Percentiles rank a stretch among this genome's conserved stretches.
Conservation (phyloP, 2,329 filamentous ascomycete genomes). For the Neofusicoccum laricinum region DNA sequence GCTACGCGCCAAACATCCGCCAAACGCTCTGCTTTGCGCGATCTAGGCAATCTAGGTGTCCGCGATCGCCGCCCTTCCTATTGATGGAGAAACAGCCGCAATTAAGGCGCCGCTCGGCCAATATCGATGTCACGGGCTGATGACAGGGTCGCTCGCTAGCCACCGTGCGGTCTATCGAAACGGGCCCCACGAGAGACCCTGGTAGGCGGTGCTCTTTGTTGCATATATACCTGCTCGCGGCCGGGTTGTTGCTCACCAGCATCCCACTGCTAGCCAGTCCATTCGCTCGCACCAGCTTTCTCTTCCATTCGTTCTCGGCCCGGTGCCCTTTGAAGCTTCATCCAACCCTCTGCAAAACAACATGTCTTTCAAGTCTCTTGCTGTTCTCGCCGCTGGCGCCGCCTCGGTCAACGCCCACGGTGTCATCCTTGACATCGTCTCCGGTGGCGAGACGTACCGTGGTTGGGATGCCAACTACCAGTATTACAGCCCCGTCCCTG, state of each 20-base stretch:
- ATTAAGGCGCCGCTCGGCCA: neutral
- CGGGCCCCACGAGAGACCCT: neutral
- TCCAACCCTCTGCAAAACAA: neutral
- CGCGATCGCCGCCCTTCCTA: slow-evolving; percentile 3
- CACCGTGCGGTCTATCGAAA: neutral
- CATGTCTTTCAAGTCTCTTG: slow-evolving; percentile 15
- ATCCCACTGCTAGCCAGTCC: slow-evolving; percentile 4
- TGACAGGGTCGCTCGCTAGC: neutral
- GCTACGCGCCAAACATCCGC: slow-evolving; percentile 3
- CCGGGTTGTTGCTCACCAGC: neutral
- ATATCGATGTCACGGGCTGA: neutral
- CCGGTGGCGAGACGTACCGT: neutral
- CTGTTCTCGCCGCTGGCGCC: slow-evolving; percentile 10
- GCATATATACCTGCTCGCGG: slow-evolving; percentile 2
- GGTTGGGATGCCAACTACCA: slow-evolving; percentile 16
- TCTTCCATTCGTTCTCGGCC: slow-evolving; percentile 8
- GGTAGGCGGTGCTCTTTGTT: neutral
- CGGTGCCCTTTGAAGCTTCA: slow-evolving; percentile 1
- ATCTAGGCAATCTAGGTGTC: neutral
- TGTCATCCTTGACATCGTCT: slow-evolving; percentile 10
- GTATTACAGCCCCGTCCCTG: slow-evolving; percentile 14
- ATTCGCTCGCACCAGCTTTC: slow-evolving; percentile 1
- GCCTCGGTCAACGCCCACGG: slow-evolving; percentile 12
- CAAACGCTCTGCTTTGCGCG: neutral
- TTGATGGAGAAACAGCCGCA: slow-evolving; percentile 12